phyloP scores from a whole-genome alignment of 1,284 basidiomycete species.

The Trichosporon sp. region DNA sequence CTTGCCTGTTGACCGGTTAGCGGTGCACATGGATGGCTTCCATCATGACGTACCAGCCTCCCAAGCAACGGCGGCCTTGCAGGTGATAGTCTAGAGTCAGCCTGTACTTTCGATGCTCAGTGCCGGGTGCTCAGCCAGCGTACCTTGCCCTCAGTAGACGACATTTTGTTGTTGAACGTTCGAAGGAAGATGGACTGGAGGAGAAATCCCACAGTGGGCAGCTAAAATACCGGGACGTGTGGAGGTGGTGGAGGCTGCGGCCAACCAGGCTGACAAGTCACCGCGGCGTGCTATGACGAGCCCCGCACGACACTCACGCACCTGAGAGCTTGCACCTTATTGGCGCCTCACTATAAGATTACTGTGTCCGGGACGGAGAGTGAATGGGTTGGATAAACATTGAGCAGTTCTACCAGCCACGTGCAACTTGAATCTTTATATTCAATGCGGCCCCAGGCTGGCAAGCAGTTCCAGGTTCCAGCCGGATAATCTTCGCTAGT shows the following conservation, averaged over 20 bases:
- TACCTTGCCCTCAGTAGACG: constrained; percentile 21
- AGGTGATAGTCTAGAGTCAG: constrained; percentile 61
- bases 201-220: not conserved
- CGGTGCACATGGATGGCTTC: not conserved
- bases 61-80: constrained; percentile 97
- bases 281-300: not conserved
- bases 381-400: too few relatives aligned
- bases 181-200: not conserved
- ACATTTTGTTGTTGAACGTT: constrained; percentile 1
- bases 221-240: not conserved
- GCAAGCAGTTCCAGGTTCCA: not conserved
- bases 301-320: not conserved
- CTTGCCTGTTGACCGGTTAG: constrained; percentile 51
- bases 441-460: too few relatives aligned
- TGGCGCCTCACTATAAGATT: too few relatives aligned
- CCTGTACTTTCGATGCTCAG: too few relatives aligned
- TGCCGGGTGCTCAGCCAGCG: not conserved
- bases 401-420: not conserved
- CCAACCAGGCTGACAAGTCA: not conserved
- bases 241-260: not conserved
- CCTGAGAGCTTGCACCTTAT: too few relatives aligned
- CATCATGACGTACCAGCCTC: constrained; percentile 61
- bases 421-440: not conserved
- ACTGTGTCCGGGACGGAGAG: too few relatives aligned
- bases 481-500: not conserved